Percentiles rank a stretch among this genome's conserved stretches.
phyloP scores from a whole-genome alignment of 768 basidiomycete genomes.

The Xanthoconium purpureum region DNA sequence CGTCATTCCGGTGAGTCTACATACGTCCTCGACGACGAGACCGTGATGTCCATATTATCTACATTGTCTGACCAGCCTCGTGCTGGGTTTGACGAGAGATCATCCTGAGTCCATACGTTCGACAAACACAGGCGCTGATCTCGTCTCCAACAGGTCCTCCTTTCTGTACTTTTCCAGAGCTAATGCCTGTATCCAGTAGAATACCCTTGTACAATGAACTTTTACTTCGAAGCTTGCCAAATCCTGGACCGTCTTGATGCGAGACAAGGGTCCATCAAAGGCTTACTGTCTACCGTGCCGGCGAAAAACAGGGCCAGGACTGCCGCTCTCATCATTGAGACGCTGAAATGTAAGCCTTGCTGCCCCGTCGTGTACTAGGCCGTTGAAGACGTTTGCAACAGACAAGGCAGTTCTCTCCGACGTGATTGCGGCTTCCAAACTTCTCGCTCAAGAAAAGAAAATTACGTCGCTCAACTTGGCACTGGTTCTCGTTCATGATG shows the following conservation, averaged over 20 bases:
- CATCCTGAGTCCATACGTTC: conserved; percentile 22
- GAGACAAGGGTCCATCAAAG: conserved; percentile 90
- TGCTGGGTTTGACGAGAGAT: conserved; percentile 49
- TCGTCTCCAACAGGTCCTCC: conserved; percentile 15
- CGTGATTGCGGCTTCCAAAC: conserved; percentile 62
- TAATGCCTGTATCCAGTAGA: conserved; percentile 29
- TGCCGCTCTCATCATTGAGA: conserved; percentile 88
- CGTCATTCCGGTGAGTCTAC: conserved; percentile 21
- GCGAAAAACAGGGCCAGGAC: conserved; percentile 75
- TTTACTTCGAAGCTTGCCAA: conserved; percentile 88
- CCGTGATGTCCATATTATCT: conserved; percentile 76
- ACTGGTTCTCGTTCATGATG: conserved; percentile 87
- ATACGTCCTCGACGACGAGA: background rate
- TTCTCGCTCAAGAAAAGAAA: conserved; percentile 73
- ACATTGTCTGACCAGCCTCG: conserved; percentile 79
- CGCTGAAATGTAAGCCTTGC: conserved; percentile 78
- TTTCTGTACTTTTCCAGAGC: conserved; percentile 22
- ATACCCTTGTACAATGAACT: conserved; percentile 66
- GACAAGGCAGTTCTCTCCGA: conserved; percentile 76
- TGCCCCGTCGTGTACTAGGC: background rate
- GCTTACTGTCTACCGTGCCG: conserved; percentile 69
- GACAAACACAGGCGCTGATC: conserved; percentile 28
- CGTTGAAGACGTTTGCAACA: conserved; percentile 31
- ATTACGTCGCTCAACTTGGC: conserved; percentile 74
- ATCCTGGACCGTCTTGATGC: conserved; percentile 82